Evolutionary conservation across 2,329 filamentous ascomycete species (phyloP).

Genomic region (Cytospora mali): DNA sequence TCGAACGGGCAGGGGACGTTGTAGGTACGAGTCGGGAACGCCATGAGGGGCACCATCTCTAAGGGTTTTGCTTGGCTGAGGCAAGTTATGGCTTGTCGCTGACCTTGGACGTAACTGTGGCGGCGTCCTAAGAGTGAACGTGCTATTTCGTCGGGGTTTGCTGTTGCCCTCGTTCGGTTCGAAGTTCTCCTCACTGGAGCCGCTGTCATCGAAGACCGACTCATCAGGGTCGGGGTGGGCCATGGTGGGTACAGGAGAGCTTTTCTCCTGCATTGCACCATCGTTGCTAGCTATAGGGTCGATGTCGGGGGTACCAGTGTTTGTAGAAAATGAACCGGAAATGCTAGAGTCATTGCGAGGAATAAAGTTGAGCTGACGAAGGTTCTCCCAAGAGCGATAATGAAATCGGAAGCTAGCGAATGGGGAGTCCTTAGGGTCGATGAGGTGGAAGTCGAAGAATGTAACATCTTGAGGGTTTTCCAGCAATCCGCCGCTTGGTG

Average conservation of each 20-base stretch:
- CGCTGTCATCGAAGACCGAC: slow-evolving; percentile 19
- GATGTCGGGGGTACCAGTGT: slow-evolving; percentile 1
- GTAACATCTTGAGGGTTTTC: slow-evolving; percentile 52
- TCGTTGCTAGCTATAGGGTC: neutral
- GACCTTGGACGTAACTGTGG: slow-evolving; percentile 25
- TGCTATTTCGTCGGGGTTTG: slow-evolving; percentile 14
- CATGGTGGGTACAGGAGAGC: neutral
- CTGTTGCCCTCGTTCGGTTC: neutral
- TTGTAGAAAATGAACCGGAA: slow-evolving; percentile 8
- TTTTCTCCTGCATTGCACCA: neutral
- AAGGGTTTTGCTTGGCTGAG: slow-evolving; percentile 39
- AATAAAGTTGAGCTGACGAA: slow-evolving; percentile 52
- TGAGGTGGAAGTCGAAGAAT: slow-evolving; percentile 56
- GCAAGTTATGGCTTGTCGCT: slow-evolving; percentile 26
- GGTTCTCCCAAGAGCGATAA: slow-evolving; percentile 55
- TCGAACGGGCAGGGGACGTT: slow-evolving; percentile 37
- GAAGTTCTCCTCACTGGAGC: neutral
- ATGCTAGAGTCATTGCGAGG: slow-evolving; percentile 33
- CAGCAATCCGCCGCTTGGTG: slow-evolving; percentile 55
- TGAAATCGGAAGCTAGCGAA: slow-evolving; percentile 59
- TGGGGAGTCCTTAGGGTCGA: slow-evolving; percentile 54
- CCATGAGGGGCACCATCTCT: slow-evolving; percentile 32
- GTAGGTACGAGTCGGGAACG: slow-evolving; percentile 30
- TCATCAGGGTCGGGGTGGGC: slow-evolving; percentile 2
- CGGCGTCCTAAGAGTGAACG: slow-evolving; percentile 16